These are phyloP conservation scores for Penstemon eatonii DNA, from an alignment of 257 asterid genomes.

Conservation along the genomic window DNA sequence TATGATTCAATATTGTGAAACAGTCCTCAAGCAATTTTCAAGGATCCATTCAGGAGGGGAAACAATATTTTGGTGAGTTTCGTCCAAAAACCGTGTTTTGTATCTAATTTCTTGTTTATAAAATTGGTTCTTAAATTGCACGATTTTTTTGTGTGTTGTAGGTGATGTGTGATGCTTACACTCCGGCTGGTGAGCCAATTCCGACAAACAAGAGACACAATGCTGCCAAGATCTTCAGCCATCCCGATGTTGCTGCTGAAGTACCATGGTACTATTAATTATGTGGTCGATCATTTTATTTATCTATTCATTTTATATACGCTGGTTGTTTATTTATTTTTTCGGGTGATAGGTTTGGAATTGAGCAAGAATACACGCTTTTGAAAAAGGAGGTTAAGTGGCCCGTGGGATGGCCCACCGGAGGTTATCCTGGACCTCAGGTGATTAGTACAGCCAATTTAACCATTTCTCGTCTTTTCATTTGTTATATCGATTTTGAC, in stretches of 20 bases:
- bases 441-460: slow-evolving; percentile 21
- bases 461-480: slow-evolving; percentile 6
- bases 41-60: slow-evolving; percentile 61
- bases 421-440: slow-evolving; percentile 72
- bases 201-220: slow-evolving; percentile 57
- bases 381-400: slow-evolving; percentile 51
- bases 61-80: slow-evolving; percentile 45
- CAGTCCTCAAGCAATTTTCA: slow-evolving; percentile 63
- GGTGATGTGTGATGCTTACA: slow-evolving; percentile 64
- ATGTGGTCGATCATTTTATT: not conserved
- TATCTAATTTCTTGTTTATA: not conserved
- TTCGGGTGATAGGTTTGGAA: slow-evolving; percentile 45
- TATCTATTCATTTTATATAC: not conserved
- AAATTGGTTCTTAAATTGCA: not conserved
- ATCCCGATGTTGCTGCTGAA: slow-evolving; percentile 48
- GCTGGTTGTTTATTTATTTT: not conserved
- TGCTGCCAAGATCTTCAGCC: slow-evolving; percentile 51
- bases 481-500: not conserved
- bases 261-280: slow-evolving; percentile 44
- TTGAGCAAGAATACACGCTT: slow-evolving; percentile 64
- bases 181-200: slow-evolving; percentile 62
- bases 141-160: slow-evolving; percentile 1
- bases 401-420: slow-evolving; percentile 66
- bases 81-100: not conserved
- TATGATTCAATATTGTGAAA: slow-evolving; percentile 8